phyloP scores from a whole-genome alignment of 106 monocot genomes.

The Platanthera guangdongensis region DNA sequence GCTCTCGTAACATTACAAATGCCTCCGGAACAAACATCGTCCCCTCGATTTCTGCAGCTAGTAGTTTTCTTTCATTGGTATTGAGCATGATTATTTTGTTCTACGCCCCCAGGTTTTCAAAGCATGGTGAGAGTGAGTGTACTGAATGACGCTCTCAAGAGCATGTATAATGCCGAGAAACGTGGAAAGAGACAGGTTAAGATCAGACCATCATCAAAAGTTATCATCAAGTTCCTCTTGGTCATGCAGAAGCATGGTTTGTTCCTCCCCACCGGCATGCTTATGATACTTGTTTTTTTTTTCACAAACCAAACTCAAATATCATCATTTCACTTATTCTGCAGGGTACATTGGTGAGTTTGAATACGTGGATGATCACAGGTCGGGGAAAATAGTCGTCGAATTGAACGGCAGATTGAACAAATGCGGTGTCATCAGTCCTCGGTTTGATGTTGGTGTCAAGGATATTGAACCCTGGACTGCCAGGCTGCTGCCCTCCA shows the following conservation, averaged over 20 bases:
- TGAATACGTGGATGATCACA: slow-evolving; percentile 69
- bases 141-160: slow-evolving; percentile 48
- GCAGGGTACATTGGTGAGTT: slow-evolving; percentile 66
- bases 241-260: slow-evolving; percentile 57
- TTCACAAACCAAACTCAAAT: no score
- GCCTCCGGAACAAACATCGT: no score
- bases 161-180: slow-evolving; percentile 61
- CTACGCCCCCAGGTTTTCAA: not conserved
- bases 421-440: slow-evolving; percentile 70
- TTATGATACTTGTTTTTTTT: not conserved
- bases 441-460: slow-evolving; percentile 58
- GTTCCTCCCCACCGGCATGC: not conserved
- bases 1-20: no score
- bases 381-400: slow-evolving; percentile 57
- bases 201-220: slow-evolving; percentile 43
- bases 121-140: slow-evolving; percentile 50
- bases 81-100: no score
- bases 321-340: not conserved
- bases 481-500: slow-evolving; percentile 54
- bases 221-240: slow-evolving; percentile 50
- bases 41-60: no score
- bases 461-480: slow-evolving; percentile 74
- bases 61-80: no score
- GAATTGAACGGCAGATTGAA: slow-evolving; percentile 56
- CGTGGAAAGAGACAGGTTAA: slow-evolving; percentile 38